These are phyloP conservation scores for Austroboletus niveus DNA, from an alignment of 1,284 basidiomycete genomes.

Conservation along the genomic window DNA sequence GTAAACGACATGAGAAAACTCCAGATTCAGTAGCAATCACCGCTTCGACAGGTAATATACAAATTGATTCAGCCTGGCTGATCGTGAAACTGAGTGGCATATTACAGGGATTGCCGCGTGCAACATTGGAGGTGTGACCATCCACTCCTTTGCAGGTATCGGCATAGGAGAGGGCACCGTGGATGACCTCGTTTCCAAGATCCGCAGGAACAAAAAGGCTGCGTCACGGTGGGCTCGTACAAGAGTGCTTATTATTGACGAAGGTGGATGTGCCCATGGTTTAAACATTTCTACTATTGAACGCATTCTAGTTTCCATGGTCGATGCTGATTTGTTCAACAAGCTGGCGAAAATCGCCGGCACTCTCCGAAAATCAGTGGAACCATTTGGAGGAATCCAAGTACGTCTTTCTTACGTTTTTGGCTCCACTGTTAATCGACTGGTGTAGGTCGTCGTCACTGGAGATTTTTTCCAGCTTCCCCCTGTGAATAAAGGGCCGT, in stretches of 20 bases:
- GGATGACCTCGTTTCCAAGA: conserved; percentile 56
- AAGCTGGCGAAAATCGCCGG: conserved; percentile 76
- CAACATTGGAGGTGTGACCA: conserved; percentile 86
- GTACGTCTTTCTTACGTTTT: conserved; percentile 38
- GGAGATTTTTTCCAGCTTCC: conserved; percentile 96
- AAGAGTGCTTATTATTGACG: conserved; percentile 85
- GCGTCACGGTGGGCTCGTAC: conserved; percentile 72
- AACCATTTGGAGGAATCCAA: conserved; percentile 89
- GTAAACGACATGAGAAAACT: conserved; percentile 44
- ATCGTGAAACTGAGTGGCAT: conserved; percentile 1
- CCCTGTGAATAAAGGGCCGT: conserved; percentile 64
- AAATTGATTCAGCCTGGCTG: conserved; percentile 1
- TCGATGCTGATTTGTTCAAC: conserved; percentile 86
- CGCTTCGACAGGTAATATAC: conserved; percentile 72
- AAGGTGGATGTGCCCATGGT: conserved; percentile 53
- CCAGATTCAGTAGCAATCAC: conserved; percentile 77
- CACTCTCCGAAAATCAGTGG: conserved; percentile 50
- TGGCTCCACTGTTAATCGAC: conserved; percentile 3
- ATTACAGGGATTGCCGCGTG: conserved; percentile 79
- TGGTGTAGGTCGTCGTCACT: conserved; percentile 68
- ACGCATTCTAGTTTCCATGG: conserved; percentile 75
- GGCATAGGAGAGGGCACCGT: conserved; percentile 72
- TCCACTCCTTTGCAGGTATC: conserved; percentile 90
- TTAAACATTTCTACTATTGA: background rate
- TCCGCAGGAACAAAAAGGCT: conserved; percentile 68